Evolutionary conservation across 2,329 filamentous ascomycete species (phyloP).

Genomic region (Fusarium palustre): DNA sequence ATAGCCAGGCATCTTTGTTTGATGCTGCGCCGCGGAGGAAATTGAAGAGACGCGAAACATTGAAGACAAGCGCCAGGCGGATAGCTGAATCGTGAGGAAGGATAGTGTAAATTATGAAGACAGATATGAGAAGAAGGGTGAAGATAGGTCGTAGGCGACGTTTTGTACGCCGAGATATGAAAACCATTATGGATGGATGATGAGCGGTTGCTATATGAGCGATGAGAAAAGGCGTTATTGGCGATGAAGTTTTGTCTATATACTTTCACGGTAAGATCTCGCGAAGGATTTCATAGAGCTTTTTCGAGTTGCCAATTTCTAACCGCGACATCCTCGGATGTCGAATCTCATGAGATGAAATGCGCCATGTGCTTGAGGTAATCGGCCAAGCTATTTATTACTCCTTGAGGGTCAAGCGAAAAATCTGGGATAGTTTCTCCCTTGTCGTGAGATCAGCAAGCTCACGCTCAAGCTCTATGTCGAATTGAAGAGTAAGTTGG

Average conservation of each 20-base stretch:
- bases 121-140: slow-evolving; percentile 43
- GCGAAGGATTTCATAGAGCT: slow-evolving; percentile 7
- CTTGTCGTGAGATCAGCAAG: slow-evolving; percentile 16
- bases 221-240: slow-evolving; percentile 3
- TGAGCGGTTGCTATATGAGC: slow-evolving; percentile 6
- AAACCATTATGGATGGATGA: slow-evolving; percentile 20
- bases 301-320: neutral
- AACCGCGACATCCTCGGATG: slow-evolving; percentile 19
- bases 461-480: neutral
- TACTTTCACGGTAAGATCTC: slow-evolving; percentile 10
- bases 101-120: slow-evolving; percentile 46
- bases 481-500: neutral
- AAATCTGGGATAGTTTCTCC: slow-evolving; percentile 5
- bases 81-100: slow-evolving; percentile 52
- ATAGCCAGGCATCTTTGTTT: slow-evolving; percentile 57
- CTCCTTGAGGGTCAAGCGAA: slow-evolving; percentile 5
- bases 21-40: slow-evolving; percentile 46
- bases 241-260: slow-evolving; percentile 10
- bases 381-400: slow-evolving; percentile 1
- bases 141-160: slow-evolving; percentile 46
- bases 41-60: slow-evolving; percentile 49
- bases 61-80: slow-evolving; percentile 52
- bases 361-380: neutral
- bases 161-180: slow-evolving; percentile 46
- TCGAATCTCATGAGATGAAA: neutral